Evolutionary conservation across 2,329 filamentous ascomycete genomes (phyloP).

Genomic region (Cladosporium cucumerinum): DNA sequence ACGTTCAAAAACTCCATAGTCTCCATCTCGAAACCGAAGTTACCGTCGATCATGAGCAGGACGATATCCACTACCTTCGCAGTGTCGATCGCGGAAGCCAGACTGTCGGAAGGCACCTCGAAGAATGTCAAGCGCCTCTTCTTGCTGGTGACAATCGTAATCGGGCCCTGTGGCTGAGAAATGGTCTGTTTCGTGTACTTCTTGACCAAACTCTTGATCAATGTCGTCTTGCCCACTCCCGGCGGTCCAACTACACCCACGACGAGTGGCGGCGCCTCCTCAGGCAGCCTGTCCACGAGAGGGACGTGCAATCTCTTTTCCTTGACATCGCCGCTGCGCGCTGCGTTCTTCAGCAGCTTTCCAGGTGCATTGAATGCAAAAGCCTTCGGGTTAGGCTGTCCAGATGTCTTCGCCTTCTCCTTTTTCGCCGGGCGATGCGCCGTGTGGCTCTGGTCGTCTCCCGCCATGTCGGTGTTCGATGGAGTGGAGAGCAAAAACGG

Average conservation of each 20-base stretch:
- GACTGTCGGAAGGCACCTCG: constrained; percentile 89
- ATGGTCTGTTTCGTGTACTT: constrained; percentile 95
- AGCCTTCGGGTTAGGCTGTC: constrained; percentile 81
- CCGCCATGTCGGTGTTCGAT: constrained; percentile 27
- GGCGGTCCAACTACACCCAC: constrained; percentile 93
- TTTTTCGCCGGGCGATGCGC: constrained; percentile 77
- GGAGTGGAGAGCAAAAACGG: not conserved
- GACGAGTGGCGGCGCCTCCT: constrained; percentile 89
- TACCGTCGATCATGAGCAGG: constrained; percentile 95
- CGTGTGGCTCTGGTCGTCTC: constrained; percentile 70
- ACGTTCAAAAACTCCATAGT: constrained; percentile 99
- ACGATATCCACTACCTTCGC: constrained; percentile 98
- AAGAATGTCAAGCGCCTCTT: constrained; percentile 91
- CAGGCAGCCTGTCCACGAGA: constrained; percentile 89
- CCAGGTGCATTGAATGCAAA: constrained; percentile 83
- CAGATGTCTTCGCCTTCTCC: constrained; percentile 56
- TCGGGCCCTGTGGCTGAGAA: constrained; percentile 81
- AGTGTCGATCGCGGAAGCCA: constrained; percentile 94
- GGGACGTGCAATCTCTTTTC: constrained; percentile 96
- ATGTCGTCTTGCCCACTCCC: constrained; percentile 89
- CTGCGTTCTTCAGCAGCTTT: constrained; percentile 70
- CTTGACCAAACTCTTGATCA: constrained; percentile 90
- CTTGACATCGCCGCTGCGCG: constrained; percentile 75
- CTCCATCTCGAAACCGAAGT: constrained; percentile 99
- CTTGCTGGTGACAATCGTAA: constrained; percentile 96